Evolutionary conservation across 805 yeast species (phyloP), one percentile per base, ranked within the genome.

Genomic region (Barnettozyma botsteinii): DNA sequence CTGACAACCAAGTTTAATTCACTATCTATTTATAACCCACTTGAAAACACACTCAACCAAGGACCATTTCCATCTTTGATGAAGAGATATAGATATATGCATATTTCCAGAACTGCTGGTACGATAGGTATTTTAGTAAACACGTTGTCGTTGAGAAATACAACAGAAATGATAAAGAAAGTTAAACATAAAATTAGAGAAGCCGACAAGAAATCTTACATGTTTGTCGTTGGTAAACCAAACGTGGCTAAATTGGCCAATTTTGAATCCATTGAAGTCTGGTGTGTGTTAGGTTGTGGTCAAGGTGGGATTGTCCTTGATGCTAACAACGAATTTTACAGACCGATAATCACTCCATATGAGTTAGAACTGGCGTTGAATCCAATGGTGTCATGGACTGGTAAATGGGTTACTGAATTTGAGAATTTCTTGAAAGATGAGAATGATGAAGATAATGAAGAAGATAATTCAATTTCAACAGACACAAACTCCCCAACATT

Each of bases 191-290:
- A 82, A 61, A 76, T 93, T 42, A 73, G 70, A 37, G 69, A 66
- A 4, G 88, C 91, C 0, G 96, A 85, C 2, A 93, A 93, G 62
- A 93, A 93, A 56, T 91, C 85, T 49, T 93, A 93, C 56, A 74
- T 87, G 57, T 88, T 93, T 65, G 98, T 89, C 4, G 98, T 93
- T 4, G 98, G 98, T 10, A 93, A 93, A 60, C 98, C 98, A 9
- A 93, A 93, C 55, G 97, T 93, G 15, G 96, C 98, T 20, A 93
- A 93, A 55, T 67, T 93, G 37, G 98, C 98, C 9, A 93, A 93
- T 59, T 93, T 93, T 57, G 98, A 91, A 47, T 80, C 78, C n/a
- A 75, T 93, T 12, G 98, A 93, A 51, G 73, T 85, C 18, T 93
- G 98, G 98, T 89, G 95, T 55, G 75, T 93, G 11, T 62, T 93